Evolutionary conservation across 164 flowering plant species (phyloP).

Genomic region (Litsea cubeba): DNA sequence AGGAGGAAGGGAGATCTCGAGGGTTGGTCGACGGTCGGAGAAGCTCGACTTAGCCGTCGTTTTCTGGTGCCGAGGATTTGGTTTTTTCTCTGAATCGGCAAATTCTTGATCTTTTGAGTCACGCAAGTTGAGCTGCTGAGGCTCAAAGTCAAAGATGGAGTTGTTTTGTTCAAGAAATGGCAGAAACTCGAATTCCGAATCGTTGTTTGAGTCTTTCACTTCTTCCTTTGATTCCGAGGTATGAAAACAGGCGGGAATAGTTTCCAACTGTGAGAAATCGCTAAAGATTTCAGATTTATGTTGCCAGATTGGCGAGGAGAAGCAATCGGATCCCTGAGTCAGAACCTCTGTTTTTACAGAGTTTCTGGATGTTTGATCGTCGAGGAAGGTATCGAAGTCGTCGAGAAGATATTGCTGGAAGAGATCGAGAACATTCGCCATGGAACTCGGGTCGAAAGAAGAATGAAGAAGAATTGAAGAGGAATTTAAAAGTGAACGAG

Average conservation of each 20-base stretch:
- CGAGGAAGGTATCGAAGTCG: constrained; percentile 19
- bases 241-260: neutral
- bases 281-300: neutral
- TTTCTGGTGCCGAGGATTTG: neutral
- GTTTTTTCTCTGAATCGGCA: neutral
- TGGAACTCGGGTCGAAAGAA: too few species aligned
- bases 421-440: constrained; percentile 18
- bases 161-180: neutral
- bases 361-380: neutral
- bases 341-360: neutral
- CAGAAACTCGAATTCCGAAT: neutral
- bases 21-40: constrained; percentile 15
- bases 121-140: neutral
- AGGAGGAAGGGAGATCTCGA: constrained; percentile 19
- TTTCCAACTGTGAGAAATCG: neutral
- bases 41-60: neutral
- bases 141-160: neutral
- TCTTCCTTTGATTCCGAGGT: neutral
- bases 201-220: neutral
- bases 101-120: neutral
- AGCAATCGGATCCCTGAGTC: neutral
- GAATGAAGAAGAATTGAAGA: too few species aligned
- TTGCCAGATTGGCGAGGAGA: neutral
- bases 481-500: too few species aligned
- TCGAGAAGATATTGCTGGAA: constrained; percentile 31